These are phyloP conservation scores for Trichophyton mentagrophytes DNA, from an alignment of 2,329 filamentous ascomycete genomes.

Conservation along the genomic window DNA sequence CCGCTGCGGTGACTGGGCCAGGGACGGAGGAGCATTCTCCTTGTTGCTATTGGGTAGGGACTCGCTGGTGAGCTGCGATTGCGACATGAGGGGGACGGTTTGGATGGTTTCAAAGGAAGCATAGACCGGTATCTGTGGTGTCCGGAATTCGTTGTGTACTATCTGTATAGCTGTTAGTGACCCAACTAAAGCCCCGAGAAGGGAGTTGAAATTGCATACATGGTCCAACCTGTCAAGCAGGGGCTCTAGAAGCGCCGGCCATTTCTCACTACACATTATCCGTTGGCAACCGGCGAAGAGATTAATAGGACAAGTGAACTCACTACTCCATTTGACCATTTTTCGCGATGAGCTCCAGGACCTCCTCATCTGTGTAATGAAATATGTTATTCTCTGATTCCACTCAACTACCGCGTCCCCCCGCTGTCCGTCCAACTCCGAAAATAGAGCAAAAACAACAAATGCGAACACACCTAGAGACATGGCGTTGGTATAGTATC, in stretches of 20 bases:
- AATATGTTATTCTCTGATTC: constrained; percentile 16
- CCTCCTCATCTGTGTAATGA: constrained; percentile 34
- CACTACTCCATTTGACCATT: constrained; percentile 50
- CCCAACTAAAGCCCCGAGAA: neutral
- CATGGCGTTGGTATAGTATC: constrained; percentile 1
- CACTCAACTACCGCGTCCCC: neutral
- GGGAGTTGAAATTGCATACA: constrained; percentile 28
- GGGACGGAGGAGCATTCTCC: constrained; percentile 23
- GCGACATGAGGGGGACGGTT: constrained; percentile 16
- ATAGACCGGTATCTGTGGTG: constrained; percentile 44
- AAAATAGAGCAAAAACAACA: neutral
- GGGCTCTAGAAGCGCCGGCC: constrained; percentile 53
- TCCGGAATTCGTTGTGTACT: constrained; percentile 60
- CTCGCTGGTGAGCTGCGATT: constrained; percentile 19
- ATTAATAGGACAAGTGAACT: neutral
- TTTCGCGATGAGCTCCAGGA: constrained; percentile 44
- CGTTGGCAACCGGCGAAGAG: constrained; percentile 20
- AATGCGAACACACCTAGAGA: constrained; percentile 4
- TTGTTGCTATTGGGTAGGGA: constrained; percentile 25
- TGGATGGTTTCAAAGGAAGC: constrained; percentile 23
- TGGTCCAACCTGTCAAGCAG: constrained; percentile 57
- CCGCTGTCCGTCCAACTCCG: neutral
- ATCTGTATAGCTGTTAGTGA: constrained; percentile 42
- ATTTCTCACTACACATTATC: constrained; percentile 45
- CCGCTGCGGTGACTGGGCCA: constrained; percentile 22